Percentiles rank a stretch among this genome's conserved stretches.
These are phyloP conservation scores for Cladosporium sp. DNA, from an alignment of 2,329 filamentous ascomycete species.

Conservation along the genomic window DNA sequence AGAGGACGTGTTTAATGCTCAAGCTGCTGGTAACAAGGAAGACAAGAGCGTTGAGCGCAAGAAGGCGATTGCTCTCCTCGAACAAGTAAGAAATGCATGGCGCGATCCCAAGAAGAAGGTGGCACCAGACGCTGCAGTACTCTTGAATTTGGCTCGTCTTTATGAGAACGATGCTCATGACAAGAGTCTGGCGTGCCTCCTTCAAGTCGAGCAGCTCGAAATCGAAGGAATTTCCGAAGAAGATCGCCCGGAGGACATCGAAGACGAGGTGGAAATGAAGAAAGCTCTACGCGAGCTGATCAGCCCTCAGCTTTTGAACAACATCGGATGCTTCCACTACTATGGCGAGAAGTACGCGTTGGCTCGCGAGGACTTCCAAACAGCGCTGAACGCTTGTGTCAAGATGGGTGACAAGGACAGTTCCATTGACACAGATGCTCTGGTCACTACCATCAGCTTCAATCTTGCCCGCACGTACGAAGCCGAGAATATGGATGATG, in stretches of 20 bases:
- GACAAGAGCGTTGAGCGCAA: constrained; percentile 81
- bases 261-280: constrained; percentile 32
- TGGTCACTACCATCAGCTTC: constrained; percentile 95
- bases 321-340: constrained; percentile 94
- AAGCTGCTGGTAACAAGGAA: constrained; percentile 69
- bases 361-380: constrained; percentile 84
- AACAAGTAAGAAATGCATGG: constrained; percentile 81
- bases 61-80: constrained; percentile 80
- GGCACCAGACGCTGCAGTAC: constrained; percentile 74
- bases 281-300: constrained; percentile 68
- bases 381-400: constrained; percentile 83
- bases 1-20: constrained; percentile 83
- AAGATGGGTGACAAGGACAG: constrained; percentile 68
- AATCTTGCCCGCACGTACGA: constrained; percentile 94
- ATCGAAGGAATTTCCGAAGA: constrained; percentile 70
- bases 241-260: constrained; percentile 52
- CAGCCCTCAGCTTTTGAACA: constrained; percentile 89
- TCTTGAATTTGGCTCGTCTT: constrained; percentile 85
- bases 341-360: constrained; percentile 76
- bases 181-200: constrained; percentile 84
- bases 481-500: constrained; percentile 71
- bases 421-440: constrained; percentile 76
- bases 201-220: constrained; percentile 88
- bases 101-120: constrained; percentile 86
- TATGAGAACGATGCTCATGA: constrained; percentile 85